These are phyloP conservation scores for Arachis hypogaea DNA, from an alignment of 306 rosid species.

Conservation along the genomic window DNA sequence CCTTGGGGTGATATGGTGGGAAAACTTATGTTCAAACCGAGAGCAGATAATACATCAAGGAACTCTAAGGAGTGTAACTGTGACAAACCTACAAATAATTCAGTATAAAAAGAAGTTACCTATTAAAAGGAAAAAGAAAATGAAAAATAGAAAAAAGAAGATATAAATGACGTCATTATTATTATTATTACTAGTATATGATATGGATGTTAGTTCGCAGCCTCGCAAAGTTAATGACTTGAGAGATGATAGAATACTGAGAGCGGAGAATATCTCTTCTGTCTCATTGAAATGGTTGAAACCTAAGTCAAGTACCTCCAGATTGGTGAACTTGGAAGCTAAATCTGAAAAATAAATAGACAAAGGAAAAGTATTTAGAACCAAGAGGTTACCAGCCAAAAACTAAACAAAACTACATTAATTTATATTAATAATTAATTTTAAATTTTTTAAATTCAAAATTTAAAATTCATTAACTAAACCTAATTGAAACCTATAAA, in stretches of 20 bases:
- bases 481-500: no score
- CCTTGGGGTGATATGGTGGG: neutral
- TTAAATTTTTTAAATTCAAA: no score
- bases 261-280: neutral
- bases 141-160: neutral
- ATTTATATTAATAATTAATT: no score
- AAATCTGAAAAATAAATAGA: neutral
- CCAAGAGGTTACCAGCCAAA: no score
- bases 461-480: no score
- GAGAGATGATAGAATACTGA: conserved; percentile 11
- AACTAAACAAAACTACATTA: no score
- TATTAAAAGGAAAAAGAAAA: neutral
- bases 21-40: neutral
- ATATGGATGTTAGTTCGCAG: neutral
- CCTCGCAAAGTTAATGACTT: conserved; percentile 1
- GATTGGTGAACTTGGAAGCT: neutral
- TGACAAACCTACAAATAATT: neutral
- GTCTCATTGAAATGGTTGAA: neutral
- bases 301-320: conserved; percentile 23
- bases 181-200: neutral
- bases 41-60: neutral
- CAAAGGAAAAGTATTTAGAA: no score
- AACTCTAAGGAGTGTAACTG: neutral
- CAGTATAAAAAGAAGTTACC: neutral
- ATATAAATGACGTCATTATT: neutral